Base-by-base conservation (phyloP, 73 alveolate genomes). In the Paraurostyla sp. region DNA sequence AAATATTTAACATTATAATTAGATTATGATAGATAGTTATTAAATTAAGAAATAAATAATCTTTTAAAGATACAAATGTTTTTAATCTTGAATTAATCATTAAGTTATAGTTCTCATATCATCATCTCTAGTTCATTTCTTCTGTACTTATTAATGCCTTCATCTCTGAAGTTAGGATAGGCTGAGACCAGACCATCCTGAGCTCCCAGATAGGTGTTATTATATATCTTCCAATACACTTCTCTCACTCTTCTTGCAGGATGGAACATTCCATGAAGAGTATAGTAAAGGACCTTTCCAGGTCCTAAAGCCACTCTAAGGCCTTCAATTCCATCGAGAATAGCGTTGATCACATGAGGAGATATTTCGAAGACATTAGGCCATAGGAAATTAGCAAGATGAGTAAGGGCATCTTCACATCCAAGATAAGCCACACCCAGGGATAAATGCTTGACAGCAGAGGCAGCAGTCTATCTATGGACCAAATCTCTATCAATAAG, bases 231-330 rank as follows among this genome's bases (percentile, higher is more conserved):
- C 99, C 99, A 99, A 91, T 98, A 99, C 6, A 98, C 98, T 68
- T 98, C 99, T 92, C 99, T 93, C 52, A 98, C 99, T 92, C 99
- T 98, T 92, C 99, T 97, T n/a, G 99, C 99, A 42, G 99, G 99
- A 92, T 99, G 99, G 96, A 98, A 99, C 86, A 99, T 65, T 36
- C 99, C 99, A 85, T 97, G 96, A 41, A 96, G 83, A 32, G 96
- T 86, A 89, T 98, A 97, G 40, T 90, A 91, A 76, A 98, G 91
- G 25, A 98, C 83, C 85, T 94, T 96, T 51, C 99, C 99, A 6
- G 99, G 98, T 20, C 99, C 99, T 49, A 99, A 91, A 0, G 99
- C 97, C 35, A 98, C 97, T 88, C 99, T 90, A 46, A 97, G 89
- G 0, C 99, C 99, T 84, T 99, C 99, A 54, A 97, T 93, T 6